Conservation (phyloP, 768 basidiomycete species). For the Tulasnella sp. region DNA sequence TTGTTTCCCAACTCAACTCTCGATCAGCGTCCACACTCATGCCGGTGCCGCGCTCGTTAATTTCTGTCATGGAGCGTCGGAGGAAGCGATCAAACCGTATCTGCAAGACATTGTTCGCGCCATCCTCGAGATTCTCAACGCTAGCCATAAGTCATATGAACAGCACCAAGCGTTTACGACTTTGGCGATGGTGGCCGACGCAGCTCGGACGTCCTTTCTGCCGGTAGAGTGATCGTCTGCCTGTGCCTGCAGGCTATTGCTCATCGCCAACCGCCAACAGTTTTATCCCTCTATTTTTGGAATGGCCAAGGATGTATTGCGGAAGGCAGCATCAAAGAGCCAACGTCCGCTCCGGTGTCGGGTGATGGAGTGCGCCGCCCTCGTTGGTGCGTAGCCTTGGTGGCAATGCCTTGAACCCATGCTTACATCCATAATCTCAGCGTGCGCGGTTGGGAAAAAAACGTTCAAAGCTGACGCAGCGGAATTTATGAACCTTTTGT, state of each 20-base stretch:
- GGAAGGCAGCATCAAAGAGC: conserved; percentile 67
- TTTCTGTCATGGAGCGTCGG: conserved; percentile 85
- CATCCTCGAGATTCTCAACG: conserved; percentile 52
- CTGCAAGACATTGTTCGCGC: conserved; percentile 79
- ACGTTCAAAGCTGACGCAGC: conserved; percentile 75
- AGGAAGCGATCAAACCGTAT: conserved; percentile 71
- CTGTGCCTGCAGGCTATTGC: background rate
- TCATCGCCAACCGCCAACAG: conserved; percentile 45
- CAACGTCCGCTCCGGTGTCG: conserved; percentile 70
- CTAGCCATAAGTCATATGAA: conserved; percentile 69
- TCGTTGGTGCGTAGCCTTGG: conserved; percentile 62
- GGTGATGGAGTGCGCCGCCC: conserved; percentile 89
- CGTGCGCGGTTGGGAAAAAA: conserved; percentile 83
- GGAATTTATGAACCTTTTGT: conserved; percentile 69
- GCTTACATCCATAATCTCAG: conserved; percentile 46
- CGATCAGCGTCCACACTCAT: conserved; percentile 71
- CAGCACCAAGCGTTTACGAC: conserved; percentile 90
- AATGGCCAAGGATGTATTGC: conserved; percentile 71
- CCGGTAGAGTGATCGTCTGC: conserved; percentile 52
- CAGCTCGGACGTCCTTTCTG: conserved; percentile 75
- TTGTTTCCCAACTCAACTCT: background rate
- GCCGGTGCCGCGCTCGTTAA: conserved; percentile 88
- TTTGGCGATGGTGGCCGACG: conserved; percentile 86
- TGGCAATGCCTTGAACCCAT: background rate
- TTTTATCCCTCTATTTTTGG: conserved; percentile 83